These are phyloP conservation scores for Dictyostelium firmibasis DNA, from an alignment of 78 protist genomes.

Conservation along the genomic window DNA sequence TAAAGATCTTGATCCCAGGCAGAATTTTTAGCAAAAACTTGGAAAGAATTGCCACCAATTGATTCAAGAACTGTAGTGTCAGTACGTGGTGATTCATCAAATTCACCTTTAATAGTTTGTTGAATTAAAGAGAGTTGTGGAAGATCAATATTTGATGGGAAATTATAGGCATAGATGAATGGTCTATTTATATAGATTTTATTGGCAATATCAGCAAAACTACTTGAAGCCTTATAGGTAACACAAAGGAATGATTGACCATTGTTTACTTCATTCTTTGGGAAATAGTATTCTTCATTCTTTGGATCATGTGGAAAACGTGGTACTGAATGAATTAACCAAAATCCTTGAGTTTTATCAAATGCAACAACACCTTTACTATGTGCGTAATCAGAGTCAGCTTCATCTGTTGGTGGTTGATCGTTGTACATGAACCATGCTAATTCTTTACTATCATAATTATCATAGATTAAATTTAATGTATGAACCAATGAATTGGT, in stretches of 20 bases:
- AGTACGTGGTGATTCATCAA: not conserved
- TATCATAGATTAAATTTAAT: slow-evolving; percentile 6
- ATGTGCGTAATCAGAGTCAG: slow-evolving; percentile 63
- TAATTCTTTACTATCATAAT: not conserved
- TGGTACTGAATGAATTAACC: slow-evolving; percentile 81
- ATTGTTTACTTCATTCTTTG: slow-evolving; percentile 61
- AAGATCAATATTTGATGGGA: not conserved
- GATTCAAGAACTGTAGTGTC: not conserved
- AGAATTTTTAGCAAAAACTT: slow-evolving; percentile 67
- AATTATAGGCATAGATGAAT: slow-evolving; percentile 22
- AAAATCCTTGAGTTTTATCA: slow-evolving; percentile 51
- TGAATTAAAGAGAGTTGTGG: not conserved
- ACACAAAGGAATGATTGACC: slow-evolving; percentile 83
- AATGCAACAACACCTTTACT: slow-evolving; percentile 80
- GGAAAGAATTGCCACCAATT: not conserved
- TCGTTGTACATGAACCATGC: slow-evolving; percentile 74
- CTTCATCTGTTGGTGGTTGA: slow-evolving; percentile 15
- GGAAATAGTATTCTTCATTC: slow-evolving; percentile 7
- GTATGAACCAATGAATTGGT: slow-evolving; percentile 50
- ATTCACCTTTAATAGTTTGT: not conserved
- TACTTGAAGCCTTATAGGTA: not conserved
- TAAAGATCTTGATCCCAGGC: slow-evolving; percentile 80
- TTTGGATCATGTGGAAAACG: slow-evolving; percentile 59
- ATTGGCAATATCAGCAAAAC: slow-evolving; percentile 34
- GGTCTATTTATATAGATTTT: slow-evolving; percentile 52